Evolutionary conservation across 345 rosid genomes (phyloP), one percentile per base, ranked within the genome.

Genomic region (Citrus unshiu): DNA sequence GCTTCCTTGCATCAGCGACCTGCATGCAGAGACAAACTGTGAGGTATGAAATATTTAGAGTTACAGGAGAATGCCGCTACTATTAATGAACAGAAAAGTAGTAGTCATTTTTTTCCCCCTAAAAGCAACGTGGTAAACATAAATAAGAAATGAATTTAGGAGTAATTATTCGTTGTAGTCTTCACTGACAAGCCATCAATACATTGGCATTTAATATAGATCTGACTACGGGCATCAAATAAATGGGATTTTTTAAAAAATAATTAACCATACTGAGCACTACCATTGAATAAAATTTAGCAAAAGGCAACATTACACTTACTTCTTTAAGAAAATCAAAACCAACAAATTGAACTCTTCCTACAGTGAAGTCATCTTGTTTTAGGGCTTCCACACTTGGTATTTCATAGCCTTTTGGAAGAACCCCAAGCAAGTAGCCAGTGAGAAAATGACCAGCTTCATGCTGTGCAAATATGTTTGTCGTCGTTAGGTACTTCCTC

Each of bases 381-480:
- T 19, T 82, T 13, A 81, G 37, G 25, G 67, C 81, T 81, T 90
- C 87, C 8, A 79, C 18, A 4, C 76, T 85, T 54, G 90, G 85
- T 78, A 87, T 54, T 25, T 62, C 73, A 59, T 91, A 91, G 24
- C 76, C 64, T 86, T 86, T 81, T 29, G 95, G 95, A 72, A 91
- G 91, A 80, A 86, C 85, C 56, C 92, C 95, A 2, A 90, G 88
- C 82, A 90, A 82, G 80, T 90, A 90, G 37, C 87, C 92, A 67
- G 83, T 83, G 4, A 89, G 84, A 84, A 92, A 89, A 84, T 89
- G 93, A 5, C 92, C 92, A 1, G 95, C 91, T 85, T 91, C 91
- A 68, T 90, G 95, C 90, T 87, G 83, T 76, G 72, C 9, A 27
- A 25, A 5, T 51, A 32, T 39, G 7, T 32, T 22, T 75, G 40